Percentiles rank a stretch among this genome's conserved stretches.
phyloP scores from a whole-genome alignment of 768 basidiomycete genomes.

The Gelatoporia subvermispora region DNA sequence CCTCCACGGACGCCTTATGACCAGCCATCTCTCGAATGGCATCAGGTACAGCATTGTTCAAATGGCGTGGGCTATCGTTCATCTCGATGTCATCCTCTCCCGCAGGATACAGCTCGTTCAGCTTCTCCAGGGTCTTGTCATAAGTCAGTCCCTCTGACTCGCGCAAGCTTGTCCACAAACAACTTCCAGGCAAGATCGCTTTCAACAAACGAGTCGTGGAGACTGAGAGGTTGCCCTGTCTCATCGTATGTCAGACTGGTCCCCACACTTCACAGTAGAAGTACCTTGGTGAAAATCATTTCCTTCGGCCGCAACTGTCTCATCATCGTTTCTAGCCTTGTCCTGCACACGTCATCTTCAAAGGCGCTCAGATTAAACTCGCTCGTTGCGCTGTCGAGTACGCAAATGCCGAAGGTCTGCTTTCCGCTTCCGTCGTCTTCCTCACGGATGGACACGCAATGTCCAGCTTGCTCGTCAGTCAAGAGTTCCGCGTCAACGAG shows the following conservation, averaged over 20 bases:
- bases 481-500: conserved; percentile 87
- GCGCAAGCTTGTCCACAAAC: conserved; percentile 86
- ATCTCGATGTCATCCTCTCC: conserved; percentile 38
- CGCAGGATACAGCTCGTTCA: conserved; percentile 60
- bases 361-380: conserved; percentile 90
- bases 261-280: background rate
- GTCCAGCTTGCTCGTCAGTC: conserved; percentile 89
- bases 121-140: conserved; percentile 61
- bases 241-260: background rate
- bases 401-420: conserved; percentile 80
- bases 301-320: conserved; percentile 90
- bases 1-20: conserved; percentile 67
- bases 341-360: conserved; percentile 89
- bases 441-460: conserved; percentile 88
- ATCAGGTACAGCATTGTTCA: conserved; percentile 48
- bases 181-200: conserved; percentile 68
- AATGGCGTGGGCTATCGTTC: conserved; percentile 39
- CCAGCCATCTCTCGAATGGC: conserved; percentile 71
- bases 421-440: conserved; percentile 37
- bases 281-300: conserved; percentile 83
- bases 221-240: conserved; percentile 81
- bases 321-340: conserved; percentile 89
- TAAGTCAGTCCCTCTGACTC: conserved; percentile 79
- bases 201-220: conserved; percentile 81
- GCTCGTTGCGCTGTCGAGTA: conserved; percentile 91